Conservation (phyloP, 2,329 filamentous ascomycete genomes). For the Raffaelea arxii region DNA sequence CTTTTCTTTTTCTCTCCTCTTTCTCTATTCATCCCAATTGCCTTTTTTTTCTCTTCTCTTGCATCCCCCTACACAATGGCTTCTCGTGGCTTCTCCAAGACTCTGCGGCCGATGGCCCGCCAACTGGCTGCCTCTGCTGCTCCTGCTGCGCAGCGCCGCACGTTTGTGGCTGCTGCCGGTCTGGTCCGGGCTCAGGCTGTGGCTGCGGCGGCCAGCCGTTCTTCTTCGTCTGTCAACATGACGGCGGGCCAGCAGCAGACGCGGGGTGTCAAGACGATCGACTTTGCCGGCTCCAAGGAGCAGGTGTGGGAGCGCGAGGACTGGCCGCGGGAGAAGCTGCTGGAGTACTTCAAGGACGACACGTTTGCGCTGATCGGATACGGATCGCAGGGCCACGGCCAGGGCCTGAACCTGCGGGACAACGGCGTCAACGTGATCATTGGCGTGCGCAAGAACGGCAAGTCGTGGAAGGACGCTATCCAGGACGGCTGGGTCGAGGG, state of each 20-base stretch:
- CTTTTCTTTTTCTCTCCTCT: background rate
- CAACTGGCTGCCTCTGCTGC: conserved; percentile 51
- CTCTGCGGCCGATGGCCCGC: conserved; percentile 54
- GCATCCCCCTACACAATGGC: conserved; percentile 50
- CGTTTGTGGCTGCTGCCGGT: conserved; percentile 50
- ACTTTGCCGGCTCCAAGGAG: conserved; percentile 95
- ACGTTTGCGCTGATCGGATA: conserved; percentile 98
- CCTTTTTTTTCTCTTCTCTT: conserved; percentile 18
- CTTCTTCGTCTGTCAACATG: too few relatives aligned
- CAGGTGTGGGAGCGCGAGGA: conserved; percentile 94
- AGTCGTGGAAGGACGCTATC: conserved; percentile 95
- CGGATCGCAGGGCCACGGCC: conserved; percentile 94
- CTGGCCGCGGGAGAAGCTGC: conserved; percentile 97
- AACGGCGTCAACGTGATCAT: conserved; percentile 99
- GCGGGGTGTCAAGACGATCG: conserved; percentile 94
- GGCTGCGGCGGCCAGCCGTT: conserved; percentile 30
- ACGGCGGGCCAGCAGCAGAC: conserved; percentile 44
- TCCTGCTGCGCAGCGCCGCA: conserved; percentile 51
- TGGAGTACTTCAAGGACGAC: conserved; percentile 99
- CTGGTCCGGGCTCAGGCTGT: conserved; percentile 44
- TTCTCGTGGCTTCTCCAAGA: conserved; percentile 63
- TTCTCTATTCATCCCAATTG: background rate
- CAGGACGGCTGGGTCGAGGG: conserved; percentile 97
- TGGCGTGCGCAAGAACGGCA: conserved; percentile 95
- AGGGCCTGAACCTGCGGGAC: conserved; percentile 99